Base-by-base conservation (phyloP, 306 rosid species). In the Lupinus albus region DNA sequence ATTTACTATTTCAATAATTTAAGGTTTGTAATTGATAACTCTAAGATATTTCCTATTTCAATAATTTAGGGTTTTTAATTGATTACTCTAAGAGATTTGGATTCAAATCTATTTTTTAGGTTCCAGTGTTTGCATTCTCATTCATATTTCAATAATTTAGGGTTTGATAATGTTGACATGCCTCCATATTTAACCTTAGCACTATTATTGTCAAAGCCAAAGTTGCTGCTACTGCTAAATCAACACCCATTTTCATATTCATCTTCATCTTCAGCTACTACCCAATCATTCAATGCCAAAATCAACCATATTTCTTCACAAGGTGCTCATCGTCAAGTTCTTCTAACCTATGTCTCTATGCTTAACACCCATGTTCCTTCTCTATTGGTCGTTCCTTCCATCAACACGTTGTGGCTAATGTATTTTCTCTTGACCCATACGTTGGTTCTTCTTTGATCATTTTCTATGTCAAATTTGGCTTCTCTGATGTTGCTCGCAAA, bases 261-360 rank as follows among this genome's bases (percentile, higher is more conserved):
- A 45, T 3, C 25, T 20, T 20, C 68, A 39, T 38, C 79, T 42
- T 20, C 68, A 39, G 36, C 79, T 42, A 55, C 82, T 58, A 71
- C 83, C 59, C 56, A 71, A 58, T 67, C 84, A 50, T 83, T 81
- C 83, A 87, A 89, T 61, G 74, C 86, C 42, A 16, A 71, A 4
- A 87, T 89, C 83, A 85, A 87, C 65, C 74, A 44, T 20, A 84
- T 80, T 71, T 87, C 96, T 42, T 76, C 84, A 25, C 86, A 83
- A 74, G 84, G 84, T 41, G 66, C 84, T 47, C 84, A 85, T 76
- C 77, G 45, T 20, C 79, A 87, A 68, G 91, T 80, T 71, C 80
- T 89, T 49, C 12, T 14, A 73, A 74, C 75, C 2, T 89, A 81
- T 53, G 56, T 78, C 20, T 83, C 80, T 7, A 85, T 89, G 96